Evolutionary conservation across 2,329 filamentous ascomycete species (phyloP).

Genomic region (Didymella lethalis): DNA sequence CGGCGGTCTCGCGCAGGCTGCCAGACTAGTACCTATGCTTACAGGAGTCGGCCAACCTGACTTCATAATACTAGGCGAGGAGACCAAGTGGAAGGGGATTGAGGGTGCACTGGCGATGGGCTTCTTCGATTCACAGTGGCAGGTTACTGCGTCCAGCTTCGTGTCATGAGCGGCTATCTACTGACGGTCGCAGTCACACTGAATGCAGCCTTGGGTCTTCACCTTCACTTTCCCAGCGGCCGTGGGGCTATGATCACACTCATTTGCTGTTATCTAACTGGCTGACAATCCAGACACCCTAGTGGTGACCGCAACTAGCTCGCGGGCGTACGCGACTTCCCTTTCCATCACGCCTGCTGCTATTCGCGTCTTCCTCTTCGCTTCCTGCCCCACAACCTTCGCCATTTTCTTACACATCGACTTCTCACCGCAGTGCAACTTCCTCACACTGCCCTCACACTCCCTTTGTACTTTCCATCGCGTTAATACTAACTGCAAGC

Average conservation of each 20-base stretch:
- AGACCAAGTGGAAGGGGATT: conserved; percentile 60
- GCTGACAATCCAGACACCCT: background rate
- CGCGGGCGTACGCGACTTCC: conserved; percentile 25
- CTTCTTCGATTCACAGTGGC: conserved; percentile 64
- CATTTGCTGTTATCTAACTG: background rate
- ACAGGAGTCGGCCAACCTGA: conserved; percentile 67
- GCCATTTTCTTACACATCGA: conserved; percentile 17
- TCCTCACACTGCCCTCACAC: conserved; percentile 19
- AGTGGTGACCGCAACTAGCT: conserved; percentile 22
- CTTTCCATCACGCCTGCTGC: conserved; percentile 22
- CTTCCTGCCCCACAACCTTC: conserved; percentile 25
- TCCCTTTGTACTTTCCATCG: conserved; percentile 34
- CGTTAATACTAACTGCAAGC: conserved; percentile 14
- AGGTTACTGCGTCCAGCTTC: conserved; percentile 58
- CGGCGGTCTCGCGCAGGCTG: conserved; percentile 58
- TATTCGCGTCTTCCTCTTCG: background rate
- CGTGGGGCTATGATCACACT: background rate
- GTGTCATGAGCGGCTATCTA: conserved; percentile 13
- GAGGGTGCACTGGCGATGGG: conserved; percentile 63
- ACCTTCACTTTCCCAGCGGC: conserved; percentile 3
- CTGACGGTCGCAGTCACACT: background rate
- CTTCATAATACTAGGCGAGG: conserved; percentile 60
- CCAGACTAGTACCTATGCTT: conserved; percentile 62
- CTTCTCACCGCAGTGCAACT: conserved; percentile 14
- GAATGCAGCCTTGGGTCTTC: background rate